A percentile compares a stretch with the other conserved stretches of the same genome.
Evolutionary conservation across 2,329 filamentous ascomycete species (phyloP).

Genomic region (Zymoseptoria pseudotritici): DNA sequence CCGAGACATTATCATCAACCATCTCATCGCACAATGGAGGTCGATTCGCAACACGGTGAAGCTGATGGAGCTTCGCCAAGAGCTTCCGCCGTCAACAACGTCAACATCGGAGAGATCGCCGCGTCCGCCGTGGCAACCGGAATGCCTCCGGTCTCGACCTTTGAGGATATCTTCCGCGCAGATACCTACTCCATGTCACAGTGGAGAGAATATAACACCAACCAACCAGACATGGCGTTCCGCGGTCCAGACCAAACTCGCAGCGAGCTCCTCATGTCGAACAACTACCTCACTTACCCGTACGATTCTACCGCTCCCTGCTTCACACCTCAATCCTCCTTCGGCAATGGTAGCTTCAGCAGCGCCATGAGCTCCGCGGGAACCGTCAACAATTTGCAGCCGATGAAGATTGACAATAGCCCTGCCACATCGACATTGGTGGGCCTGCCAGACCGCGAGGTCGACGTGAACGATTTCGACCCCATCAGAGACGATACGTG

Average conservation of each 20-base stretch:
- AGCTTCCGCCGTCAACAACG: not conserved
- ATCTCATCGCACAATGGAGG: conserved; percentile 5
- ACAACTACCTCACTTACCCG: not conserved
- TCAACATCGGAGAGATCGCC: not conserved
- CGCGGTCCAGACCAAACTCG: not conserved
- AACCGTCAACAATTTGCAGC: not conserved
- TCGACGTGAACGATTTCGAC: conserved; percentile 17
- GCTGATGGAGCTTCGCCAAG: not conserved
- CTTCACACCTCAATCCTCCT: not conserved
- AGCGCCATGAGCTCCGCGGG: not conserved
- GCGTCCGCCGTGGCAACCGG: not conserved
- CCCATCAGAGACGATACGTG: conserved; percentile 14
- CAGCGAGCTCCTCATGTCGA: not conserved
- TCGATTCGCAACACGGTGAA: not conserved
- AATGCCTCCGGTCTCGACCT: not conserved
- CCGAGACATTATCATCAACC: conserved; percentile 6
- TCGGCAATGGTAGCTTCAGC: not conserved
- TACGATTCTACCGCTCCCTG: not conserved
- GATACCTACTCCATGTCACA: not conserved
- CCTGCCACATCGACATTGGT: not conserved
- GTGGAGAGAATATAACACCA: not conserved
- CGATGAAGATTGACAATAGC: conserved; percentile 6
- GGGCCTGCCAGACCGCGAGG: not conserved
- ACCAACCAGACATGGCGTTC: not conserved
- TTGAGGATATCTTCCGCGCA: conserved; percentile 1